Conservation (phyloP, 192 early-diverging fungal species). For the Coemansia sp. region DNA sequence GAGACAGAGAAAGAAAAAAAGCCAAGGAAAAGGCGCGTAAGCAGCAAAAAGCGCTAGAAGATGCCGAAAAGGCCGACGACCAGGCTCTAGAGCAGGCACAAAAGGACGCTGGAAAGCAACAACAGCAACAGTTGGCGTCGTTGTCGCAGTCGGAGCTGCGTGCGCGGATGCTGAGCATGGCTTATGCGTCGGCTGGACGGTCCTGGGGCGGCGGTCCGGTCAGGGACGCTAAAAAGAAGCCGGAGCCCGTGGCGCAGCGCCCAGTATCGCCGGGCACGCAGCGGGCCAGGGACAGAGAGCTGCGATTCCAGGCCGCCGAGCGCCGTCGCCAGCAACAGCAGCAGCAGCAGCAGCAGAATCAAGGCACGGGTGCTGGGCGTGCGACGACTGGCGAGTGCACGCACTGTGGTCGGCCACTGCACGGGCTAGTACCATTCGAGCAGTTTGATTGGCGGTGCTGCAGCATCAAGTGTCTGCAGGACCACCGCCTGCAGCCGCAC, state of each 20-base stretch:
- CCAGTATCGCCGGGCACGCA: constrained; percentile 19
- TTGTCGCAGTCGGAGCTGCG: constrained; percentile 22
- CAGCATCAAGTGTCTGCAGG: constrained; percentile 53
- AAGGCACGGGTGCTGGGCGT: constrained; percentile 4
- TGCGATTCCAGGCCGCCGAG: constrained; percentile 34
- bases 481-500: constrained; percentile 17
- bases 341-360: constrained; percentile 4
- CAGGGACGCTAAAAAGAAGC: no score
- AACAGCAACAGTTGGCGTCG: no score
- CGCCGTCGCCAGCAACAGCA: constrained; percentile 21
- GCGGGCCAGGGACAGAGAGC: constrained; percentile 31
- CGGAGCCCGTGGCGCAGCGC: not conserved
- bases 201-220: not conserved
- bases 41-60: constrained; percentile 3
- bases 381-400: constrained; percentile 17
- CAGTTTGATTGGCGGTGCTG: constrained; percentile 70
- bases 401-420: constrained; percentile 63
- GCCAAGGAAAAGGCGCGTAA: constrained; percentile 7
- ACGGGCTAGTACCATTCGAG: constrained; percentile 66
- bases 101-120: not conserved
- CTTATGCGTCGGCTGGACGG: constrained; percentile 12
- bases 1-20: constrained; percentile 16
- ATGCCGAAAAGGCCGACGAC: no score
- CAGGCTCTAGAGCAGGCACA: not conserved
- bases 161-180: constrained; percentile 29